Percentiles rank a stretch among this genome's conserved stretches.
Evolutionary conservation across 331 rosid genomes (phyloP).

Genomic region (Malus hybrid): DNA sequence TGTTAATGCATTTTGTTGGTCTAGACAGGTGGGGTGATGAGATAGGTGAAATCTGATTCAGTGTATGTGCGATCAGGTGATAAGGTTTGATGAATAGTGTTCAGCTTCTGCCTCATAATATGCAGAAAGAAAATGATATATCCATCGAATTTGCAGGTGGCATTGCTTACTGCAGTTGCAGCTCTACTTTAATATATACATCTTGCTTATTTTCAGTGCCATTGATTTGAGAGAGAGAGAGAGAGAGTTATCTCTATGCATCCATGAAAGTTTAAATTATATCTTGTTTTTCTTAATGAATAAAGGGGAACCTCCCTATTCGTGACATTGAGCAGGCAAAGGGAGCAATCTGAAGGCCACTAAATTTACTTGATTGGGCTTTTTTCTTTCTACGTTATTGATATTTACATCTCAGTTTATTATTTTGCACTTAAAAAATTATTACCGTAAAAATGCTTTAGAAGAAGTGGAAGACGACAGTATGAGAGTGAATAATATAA

Average conservation of each 20-base stretch:
- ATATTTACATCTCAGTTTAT: neutral
- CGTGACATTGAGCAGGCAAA: slow-evolving; percentile 7
- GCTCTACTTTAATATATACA: neutral
- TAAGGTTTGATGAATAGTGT: slow-evolving; percentile 31
- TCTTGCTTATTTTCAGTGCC: slow-evolving; percentile 2
- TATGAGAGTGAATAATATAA: neutral
- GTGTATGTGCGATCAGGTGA: slow-evolving; percentile 27
- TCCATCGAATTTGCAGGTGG: slow-evolving; percentile 35
- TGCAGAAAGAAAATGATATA: slow-evolving; percentile 55
- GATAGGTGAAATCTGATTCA: slow-evolving; percentile 36
- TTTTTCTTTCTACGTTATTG: neutral
- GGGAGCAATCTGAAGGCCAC: neutral
- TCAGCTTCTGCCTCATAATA: slow-evolving; percentile 20
- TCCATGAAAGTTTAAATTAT: slow-evolving; percentile 13
- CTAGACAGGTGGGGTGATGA: slow-evolving; percentile 49
- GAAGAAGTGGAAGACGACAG: neutral
- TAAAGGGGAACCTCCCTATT: slow-evolving; percentile 13
- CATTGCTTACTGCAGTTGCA: neutral
- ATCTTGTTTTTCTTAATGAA: slow-evolving; percentile 14
- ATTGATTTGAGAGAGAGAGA: neutral
- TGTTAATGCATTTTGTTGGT: slow-evolving; percentile 26
- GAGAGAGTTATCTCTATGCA: neutral
- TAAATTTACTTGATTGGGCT: neutral
- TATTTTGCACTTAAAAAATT: neutral
- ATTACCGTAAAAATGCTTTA: neutral